phyloP scores from a whole-genome alignment of 352 stramenopile genomes.

The Phytophthora hibernalis region DNA sequence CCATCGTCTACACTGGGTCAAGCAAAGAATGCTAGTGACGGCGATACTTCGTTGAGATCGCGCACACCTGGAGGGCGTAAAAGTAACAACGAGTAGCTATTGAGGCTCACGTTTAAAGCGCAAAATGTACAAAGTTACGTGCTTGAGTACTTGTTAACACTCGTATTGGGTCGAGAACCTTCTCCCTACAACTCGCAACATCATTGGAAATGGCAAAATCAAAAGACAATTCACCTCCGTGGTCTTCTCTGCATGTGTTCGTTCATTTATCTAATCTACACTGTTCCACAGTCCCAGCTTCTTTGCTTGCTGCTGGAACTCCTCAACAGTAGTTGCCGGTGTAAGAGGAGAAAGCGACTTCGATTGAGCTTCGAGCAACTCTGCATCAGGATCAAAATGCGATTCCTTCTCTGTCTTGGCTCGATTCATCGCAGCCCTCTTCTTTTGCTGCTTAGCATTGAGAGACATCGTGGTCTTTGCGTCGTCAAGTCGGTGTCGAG shows the following conservation, averaged over 20 bases:
- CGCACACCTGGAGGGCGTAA: slow-evolving; percentile 24
- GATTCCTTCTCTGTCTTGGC: slow-evolving; percentile 12
- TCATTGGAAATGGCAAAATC: slow-evolving; percentile 18
- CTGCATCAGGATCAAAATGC: neutral
- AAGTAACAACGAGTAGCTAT: slow-evolving; percentile 17
- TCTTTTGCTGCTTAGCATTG: slow-evolving; percentile 20
- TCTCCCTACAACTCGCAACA: neutral
- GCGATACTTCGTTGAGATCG: slow-evolving; percentile 7
- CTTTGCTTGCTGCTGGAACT: slow-evolving; percentile 49
- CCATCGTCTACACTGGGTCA: slow-evolving; percentile 21
- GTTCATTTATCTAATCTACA: no score
- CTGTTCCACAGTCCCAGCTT: slow-evolving; percentile 50
- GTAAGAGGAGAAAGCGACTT: slow-evolving; percentile 5
- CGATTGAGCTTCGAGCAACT: slow-evolving; percentile 9
- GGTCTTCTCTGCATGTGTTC: neutral
- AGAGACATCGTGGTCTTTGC: slow-evolving; percentile 6
- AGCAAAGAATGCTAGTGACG: slow-evolving; percentile 17
- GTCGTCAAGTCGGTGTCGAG: slow-evolving; percentile 17
- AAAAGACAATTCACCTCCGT: slow-evolving; percentile 1
- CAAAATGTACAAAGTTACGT: slow-evolving; percentile 27
- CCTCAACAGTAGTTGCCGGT: slow-evolving; percentile 32
- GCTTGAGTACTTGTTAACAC: neutral
- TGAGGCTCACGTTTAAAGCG: neutral
- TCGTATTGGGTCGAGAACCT: no score
- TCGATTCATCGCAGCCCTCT: slow-evolving; percentile 16